A percentile compares a stretch with the other conserved stretches of the same genome.
Evolutionary conservation across 345 rosid species (phyloP).

Genomic region (Euphorbia pulcherrima): DNA sequence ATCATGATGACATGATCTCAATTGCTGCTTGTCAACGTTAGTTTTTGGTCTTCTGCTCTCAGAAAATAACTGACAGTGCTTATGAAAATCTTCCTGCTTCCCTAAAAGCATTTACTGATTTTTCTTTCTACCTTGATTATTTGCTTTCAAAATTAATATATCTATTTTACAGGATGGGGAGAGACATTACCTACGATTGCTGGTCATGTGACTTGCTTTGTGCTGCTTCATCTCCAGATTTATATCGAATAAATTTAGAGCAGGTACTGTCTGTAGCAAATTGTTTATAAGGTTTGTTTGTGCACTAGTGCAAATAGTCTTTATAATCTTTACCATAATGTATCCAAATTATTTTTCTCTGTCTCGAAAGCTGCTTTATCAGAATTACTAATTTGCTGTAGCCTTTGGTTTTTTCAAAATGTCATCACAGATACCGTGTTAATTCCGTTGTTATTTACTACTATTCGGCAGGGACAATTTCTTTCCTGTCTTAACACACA

Average conservation of each 20-base stretch:
- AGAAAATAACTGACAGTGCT: background rate
- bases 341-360: background rate
- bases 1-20: background rate
- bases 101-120: background rate
- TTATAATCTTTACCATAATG: background rate
- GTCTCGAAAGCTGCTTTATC: background rate
- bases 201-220: constrained; percentile 98
- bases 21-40: background rate
- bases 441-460: constrained; percentile 16
- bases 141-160: background rate
- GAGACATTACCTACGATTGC: constrained; percentile 72
- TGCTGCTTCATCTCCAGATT: constrained; percentile 93
- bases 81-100: background rate
- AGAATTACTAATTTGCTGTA: background rate
- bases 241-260: constrained; percentile 89
- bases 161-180: constrained; percentile 70
- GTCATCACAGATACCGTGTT: constrained; percentile 1
- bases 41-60: background rate
- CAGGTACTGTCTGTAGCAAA: constrained; percentile 44
- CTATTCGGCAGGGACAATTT: constrained; percentile 62
- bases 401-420: background rate
- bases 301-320: background rate
- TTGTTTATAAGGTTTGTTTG: background rate
- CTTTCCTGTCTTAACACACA: constrained; percentile 70
- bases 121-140: background rate